A percentile compares a stretch with the other conserved stretches of the same genome.
phyloP scores from a whole-genome alignment of 2,329 filamentous ascomycete species.

The Xylaria sp. region DNA sequence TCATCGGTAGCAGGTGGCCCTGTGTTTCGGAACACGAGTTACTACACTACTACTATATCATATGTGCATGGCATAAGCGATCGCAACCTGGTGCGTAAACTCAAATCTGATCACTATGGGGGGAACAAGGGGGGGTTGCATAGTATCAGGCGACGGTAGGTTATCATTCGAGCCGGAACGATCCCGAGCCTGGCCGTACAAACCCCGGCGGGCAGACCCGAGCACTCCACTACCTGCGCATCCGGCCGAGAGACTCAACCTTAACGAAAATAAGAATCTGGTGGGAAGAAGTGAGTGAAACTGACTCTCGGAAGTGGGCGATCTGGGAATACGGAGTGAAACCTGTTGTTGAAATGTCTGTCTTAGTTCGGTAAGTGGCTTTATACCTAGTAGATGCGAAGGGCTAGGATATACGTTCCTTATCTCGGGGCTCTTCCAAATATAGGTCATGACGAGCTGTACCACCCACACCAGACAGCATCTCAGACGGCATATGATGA shows the following conservation, averaged over 20 bases:
- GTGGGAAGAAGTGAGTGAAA: neutral
- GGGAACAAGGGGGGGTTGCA: neutral
- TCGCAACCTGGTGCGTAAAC: constrained; percentile 3
- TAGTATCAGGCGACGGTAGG: neutral
- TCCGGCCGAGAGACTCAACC: constrained; percentile 6
- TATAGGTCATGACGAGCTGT: constrained; percentile 20
- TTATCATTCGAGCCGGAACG: constrained; percentile 23
- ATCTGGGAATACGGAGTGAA: neutral
- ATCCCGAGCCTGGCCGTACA: constrained; percentile 19
- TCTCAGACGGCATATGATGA: constrained; percentile 15
- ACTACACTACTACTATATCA: neutral
- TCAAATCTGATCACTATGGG: neutral
- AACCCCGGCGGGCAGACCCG: constrained; percentile 22
- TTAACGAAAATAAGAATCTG: neutral
- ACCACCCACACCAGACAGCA: constrained; percentile 18
- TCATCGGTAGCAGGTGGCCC: neutral
- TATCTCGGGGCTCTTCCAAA: constrained; percentile 28
- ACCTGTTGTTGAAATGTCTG: neutral
- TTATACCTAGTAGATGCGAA: neutral
- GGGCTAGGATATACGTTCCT: neutral
- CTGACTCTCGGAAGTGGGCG: neutral
- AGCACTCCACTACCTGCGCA: constrained; percentile 20
- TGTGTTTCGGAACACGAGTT: constrained; percentile 11
- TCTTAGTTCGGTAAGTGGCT: neutral
- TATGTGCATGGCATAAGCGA: neutral